Base-by-base conservation (phyloP, 257 asterid species). In the Solanum clarkiae region DNA sequence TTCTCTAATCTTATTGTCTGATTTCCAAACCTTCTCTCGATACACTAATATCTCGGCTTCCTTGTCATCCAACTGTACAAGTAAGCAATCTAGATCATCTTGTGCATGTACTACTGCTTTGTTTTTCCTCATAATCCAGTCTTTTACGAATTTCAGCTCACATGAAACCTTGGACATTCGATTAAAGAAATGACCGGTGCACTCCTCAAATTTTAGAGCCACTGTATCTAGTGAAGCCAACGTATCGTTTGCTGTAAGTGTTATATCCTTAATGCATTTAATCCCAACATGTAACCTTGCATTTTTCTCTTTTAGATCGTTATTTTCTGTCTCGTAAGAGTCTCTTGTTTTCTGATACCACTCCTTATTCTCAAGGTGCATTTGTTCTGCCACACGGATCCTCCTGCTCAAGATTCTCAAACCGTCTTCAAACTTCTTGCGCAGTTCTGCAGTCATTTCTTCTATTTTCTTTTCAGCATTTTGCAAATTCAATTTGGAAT, bases 361-460 rank as follows among this genome's bases (percentile, higher is more conserved):
- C 13, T 96, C 98, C 62, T 90, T 92, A 88, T 86, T 88, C 87
- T 96, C 99, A 2, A 89, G 90, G 55, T 96, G 99, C 59, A 94
- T 86, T 86, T 96, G 98, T 83, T 96, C 99, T 4, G 98, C 97
- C 0, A 96, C 97, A 12, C 92, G 89, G 80, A 96, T 96, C 71
- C 99, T 92, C 14, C 95, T 84, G 88, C 98, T 95, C 36, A 96
- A 87, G 72, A 96, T 93, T 45, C 93, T 85, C 82, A 90, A 88
- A 45, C 94, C 90, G 83, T 93, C 99, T 81, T 94, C 98, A 51
- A 90, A 90, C 75, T 89, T 92, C 62, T 95, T 94, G 16, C 93
- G 88, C 63, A 91, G 88, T 47, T 90, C 99, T 36, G 88, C 93
- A 0, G 95, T 93, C 92, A 90, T 89, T 83, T 96, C 98, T 51